Percentiles rank a stretch among this genome's conserved stretches.
These are phyloP conservation scores for Scutellaria galericulata DNA, from an alignment of 257 asterid genomes.

Conservation along the genomic window DNA sequence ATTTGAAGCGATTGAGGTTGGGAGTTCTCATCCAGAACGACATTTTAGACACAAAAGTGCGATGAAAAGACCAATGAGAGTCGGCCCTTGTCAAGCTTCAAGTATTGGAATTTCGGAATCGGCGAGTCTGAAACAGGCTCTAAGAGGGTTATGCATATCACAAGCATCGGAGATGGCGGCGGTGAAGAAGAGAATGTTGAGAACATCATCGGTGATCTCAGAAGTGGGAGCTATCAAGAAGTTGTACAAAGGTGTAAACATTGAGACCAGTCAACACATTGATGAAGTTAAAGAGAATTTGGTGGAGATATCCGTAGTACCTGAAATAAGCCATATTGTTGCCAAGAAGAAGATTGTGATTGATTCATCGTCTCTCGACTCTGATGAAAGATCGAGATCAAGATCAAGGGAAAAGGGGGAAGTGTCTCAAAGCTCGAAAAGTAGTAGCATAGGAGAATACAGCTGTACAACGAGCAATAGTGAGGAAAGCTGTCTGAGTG, in stretches of 20 bases:
- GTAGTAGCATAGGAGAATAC: conserved; percentile 81
- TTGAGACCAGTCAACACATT: conserved; percentile 42
- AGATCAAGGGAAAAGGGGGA: conserved; percentile 69
- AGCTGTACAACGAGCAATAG: conserved; percentile 78
- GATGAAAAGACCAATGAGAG: conserved; percentile 86
- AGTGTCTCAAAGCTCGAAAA: conserved; percentile 75
- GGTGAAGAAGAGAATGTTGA: conserved; percentile 62
- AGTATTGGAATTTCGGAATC: conserved; percentile 76
- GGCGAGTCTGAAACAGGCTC: conserved; percentile 85
- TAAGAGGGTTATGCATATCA: conserved; percentile 92
- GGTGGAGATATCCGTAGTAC: conserved; percentile 63
- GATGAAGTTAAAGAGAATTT: conserved; percentile 48
- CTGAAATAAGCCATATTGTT: conserved; percentile 55
- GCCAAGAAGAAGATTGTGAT: conserved; percentile 51
- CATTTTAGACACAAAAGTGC: conserved; percentile 59
- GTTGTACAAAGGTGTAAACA: conserved; percentile 46
- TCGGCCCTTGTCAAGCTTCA: conserved; percentile 51
- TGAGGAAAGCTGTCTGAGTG: conserved; percentile 71
- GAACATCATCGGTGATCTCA: conserved; percentile 49
- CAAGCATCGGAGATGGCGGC: conserved; percentile 99
- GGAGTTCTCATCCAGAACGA: conserved; percentile 43
- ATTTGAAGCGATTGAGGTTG: conserved; percentile 71
- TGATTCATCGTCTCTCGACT: conserved; percentile 36
- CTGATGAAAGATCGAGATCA: conserved; percentile 57
- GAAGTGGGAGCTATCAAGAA: conserved; percentile 56